phyloP scores from a whole-genome alignment of 345 rosid genomes.

The Arabis hirsuta region DNA sequence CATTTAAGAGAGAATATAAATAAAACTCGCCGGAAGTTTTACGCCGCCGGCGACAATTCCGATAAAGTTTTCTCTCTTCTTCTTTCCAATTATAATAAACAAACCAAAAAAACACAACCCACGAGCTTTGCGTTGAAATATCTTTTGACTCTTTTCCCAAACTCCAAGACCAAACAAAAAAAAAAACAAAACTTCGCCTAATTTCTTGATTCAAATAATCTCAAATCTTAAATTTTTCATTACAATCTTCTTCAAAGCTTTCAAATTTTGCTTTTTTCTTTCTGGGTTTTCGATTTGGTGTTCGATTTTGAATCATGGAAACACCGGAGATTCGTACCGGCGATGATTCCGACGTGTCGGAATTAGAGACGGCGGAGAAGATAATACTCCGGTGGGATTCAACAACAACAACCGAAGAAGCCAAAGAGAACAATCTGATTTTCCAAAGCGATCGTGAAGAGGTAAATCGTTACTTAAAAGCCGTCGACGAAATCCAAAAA shows the following conservation, averaged over 20 bases:
- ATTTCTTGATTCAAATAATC: background rate
- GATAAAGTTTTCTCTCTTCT: background rate
- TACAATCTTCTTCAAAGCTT: conserved; percentile 11
- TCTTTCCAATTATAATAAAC: background rate
- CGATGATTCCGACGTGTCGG: conserved; percentile 4
- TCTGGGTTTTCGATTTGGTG: too few species aligned
- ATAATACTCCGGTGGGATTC: conserved; percentile 90
- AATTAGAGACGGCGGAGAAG: conserved; percentile 66
- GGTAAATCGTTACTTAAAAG: conserved; percentile 79
- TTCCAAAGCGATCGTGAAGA: conserved; percentile 77
- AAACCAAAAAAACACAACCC: background rate
- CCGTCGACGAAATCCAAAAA: conserved; percentile 81
- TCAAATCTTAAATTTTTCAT: background rate
- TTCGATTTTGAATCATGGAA: conserved; percentile 29
- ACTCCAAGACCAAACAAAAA: background rate
- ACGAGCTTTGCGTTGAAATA: conserved; percentile 28
- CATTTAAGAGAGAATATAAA: too few species aligned
- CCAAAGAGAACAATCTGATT: conserved; percentile 75
- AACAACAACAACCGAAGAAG: conserved; percentile 66
- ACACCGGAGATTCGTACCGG: conserved; percentile 17
- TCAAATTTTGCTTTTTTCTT: background rate
- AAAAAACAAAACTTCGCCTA: background rate
- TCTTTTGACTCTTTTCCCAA: conserved; percentile 31
- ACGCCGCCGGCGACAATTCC: conserved; percentile 12
- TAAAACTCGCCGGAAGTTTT: background rate